Evolutionary conservation across 2,329 filamentous ascomycete species (phyloP), one percentile per base, ranked within the genome.

Genomic region (Gremmenia infestans): DNA sequence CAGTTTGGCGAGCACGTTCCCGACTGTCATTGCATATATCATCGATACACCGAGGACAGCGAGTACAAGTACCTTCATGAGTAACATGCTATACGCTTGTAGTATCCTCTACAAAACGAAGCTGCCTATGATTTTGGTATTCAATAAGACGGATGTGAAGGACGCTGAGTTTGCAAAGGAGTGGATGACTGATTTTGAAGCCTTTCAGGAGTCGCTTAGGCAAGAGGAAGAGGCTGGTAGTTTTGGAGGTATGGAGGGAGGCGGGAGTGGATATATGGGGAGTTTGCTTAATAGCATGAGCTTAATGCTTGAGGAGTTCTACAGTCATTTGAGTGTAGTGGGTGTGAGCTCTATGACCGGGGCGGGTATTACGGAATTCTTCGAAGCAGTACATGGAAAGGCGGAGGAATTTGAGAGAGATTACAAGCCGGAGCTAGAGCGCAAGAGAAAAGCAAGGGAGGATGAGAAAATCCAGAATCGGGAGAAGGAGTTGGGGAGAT

Each of bases 161-260:
- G 88, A 95, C 67, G 90, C 91, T 0, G 81, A 83, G 25, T 96
- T 96, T 68, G 94, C 92, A 1, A 94, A 93, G 74, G 91, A 97
- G 70, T 99, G 95, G 94, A 99, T 99, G 94, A 96, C 92, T 5
- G 93, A 99, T 72, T 99, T 97, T 68, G 94, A 99, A 63, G 85
- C 89, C 0, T 99, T 99, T 75, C 94, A 97, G 71, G 83, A 83
- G 15, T 93, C 95, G 0, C 78, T 99, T 47, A 82, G 83, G 49
- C 76, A 82, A 25, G 94, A 97, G 68, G 90, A 97, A 70, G 85
- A 88, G 54, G 78, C 81, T 7, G 91, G 91, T 47, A 85, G 82
- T 0, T 88, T 91, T 67, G 89, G 88, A 12, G 85, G 87, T 14
- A 78, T 81, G 28, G 91, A 91, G 55, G 81, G 83, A 11, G 83